phyloP scores from a whole-genome alignment of 495 filamentous ascomycete genomes.

The Venustampulla echinocandica region DNA sequence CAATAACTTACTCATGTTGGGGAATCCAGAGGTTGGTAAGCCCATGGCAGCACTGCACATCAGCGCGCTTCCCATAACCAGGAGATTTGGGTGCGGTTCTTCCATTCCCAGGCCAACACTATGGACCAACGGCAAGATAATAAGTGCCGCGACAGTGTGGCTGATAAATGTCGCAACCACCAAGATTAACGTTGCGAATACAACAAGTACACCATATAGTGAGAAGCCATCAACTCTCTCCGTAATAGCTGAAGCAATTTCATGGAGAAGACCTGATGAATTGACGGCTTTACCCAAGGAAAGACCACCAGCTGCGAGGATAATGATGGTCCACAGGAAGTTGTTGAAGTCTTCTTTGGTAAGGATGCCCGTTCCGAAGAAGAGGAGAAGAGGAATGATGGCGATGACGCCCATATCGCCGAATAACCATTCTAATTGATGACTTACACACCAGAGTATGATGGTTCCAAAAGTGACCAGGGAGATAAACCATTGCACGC shows the following conservation, averaged over 20 bases:
- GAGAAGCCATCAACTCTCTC: constrained; percentile 64
- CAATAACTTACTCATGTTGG: constrained; percentile 98
- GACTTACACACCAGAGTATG: constrained; percentile 81
- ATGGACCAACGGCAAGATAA: constrained; percentile 84
- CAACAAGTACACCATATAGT: constrained; percentile 78
- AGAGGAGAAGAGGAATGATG: constrained; percentile 88
- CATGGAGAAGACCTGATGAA: constrained; percentile 85
- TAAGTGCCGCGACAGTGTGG: constrained; percentile 92
- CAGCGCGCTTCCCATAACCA: constrained; percentile 73
- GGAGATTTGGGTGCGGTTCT: constrained; percentile 83
- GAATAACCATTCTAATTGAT: constrained; percentile 78
- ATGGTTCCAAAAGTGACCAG: constrained; percentile 82
- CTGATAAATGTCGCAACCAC: constrained; percentile 97
- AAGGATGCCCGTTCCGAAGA: constrained; percentile 94
- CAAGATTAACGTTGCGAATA: constrained; percentile 77
- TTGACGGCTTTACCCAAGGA: constrained; percentile 92
- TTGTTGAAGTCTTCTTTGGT: constrained; percentile 99
- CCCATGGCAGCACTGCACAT: constrained; percentile 74
- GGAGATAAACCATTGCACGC: constrained; percentile 88
- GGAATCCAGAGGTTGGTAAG: constrained; percentile 90
- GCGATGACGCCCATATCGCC: constrained; percentile 98
- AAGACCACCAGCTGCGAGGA: constrained; percentile 88
- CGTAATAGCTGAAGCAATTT: constrained; percentile 71
- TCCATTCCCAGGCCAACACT: constrained; percentile 77
- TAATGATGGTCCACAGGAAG: constrained; percentile 99